A percentile compares a stretch with the other conserved stretches of the same genome.
phyloP scores from a whole-genome alignment of 2,329 filamentous ascomycete species.

The Knoxdaviesia capensis region DNA sequence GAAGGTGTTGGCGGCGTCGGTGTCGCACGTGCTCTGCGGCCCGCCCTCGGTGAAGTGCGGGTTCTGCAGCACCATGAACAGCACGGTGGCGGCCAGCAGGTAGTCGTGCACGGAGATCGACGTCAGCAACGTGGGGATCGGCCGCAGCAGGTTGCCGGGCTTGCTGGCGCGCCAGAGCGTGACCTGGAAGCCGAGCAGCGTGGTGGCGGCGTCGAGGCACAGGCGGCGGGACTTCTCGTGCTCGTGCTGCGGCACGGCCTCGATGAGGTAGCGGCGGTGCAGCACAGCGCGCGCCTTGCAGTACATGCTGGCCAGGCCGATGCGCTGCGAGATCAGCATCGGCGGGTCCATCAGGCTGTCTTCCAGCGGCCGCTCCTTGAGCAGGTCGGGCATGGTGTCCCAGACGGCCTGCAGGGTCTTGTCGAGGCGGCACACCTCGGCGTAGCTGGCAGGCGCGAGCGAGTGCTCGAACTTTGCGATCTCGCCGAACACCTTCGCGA shows the following conservation, averaged over 20 bases:
- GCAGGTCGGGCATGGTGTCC: conserved; percentile 22
- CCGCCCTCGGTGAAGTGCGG: conserved; percentile 17
- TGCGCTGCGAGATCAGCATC: conserved; percentile 27
- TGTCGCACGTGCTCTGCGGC: conserved; percentile 6
- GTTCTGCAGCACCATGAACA: conserved; percentile 31
- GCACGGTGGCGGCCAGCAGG: conserved; percentile 37
- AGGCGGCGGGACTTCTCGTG: conserved; percentile 30
- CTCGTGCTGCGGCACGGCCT: conserved; percentile 18
- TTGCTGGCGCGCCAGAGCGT: conserved; percentile 25
- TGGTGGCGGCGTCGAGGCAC: conserved; percentile 27
- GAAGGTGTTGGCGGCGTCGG: too few relatives aligned
- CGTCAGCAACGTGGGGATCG: conserved; percentile 34
- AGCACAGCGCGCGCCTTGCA: conserved; percentile 35
- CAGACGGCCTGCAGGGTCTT: conserved; percentile 22
- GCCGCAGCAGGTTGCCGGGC: conserved; percentile 30
- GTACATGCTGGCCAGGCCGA: conserved; percentile 29
- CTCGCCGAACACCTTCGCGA: conserved; percentile 26
- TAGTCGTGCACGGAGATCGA: conserved; percentile 40
- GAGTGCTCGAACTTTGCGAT: conserved; percentile 29
- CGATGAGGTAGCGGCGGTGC: conserved; percentile 30
- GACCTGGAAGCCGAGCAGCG: conserved; percentile 25
- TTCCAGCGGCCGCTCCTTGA: conserved; percentile 26
- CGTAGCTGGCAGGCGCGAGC: conserved; percentile 24
- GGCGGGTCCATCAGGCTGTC: conserved; percentile 23
- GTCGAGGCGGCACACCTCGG: conserved; percentile 28